These are phyloP conservation scores for Nannochloris sp. DNA, from an alignment of 139 green algal genomes.

Conservation along the genomic window DNA sequence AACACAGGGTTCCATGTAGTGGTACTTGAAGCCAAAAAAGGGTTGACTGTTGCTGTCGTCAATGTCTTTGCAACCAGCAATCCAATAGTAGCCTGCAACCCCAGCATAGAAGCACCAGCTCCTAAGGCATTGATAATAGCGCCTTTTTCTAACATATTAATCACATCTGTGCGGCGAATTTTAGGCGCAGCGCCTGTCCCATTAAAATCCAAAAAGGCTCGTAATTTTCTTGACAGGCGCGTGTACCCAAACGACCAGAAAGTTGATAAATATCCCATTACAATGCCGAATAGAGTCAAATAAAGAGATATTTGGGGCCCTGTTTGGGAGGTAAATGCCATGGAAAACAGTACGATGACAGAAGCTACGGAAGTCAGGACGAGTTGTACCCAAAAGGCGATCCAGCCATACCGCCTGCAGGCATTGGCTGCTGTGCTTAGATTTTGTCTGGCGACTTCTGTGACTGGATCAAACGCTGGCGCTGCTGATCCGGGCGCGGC, in stretches of 20 bases:
- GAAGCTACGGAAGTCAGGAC: slow-evolving; percentile 76
- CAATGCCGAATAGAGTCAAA: slow-evolving; percentile 85
- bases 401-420: slow-evolving; percentile 65
- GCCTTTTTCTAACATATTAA: slow-evolving; percentile 56
- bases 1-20: slow-evolving; percentile 89
- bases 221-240: slow-evolving; percentile 56
- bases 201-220: slow-evolving; percentile 56
- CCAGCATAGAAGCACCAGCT: slow-evolving; percentile 56
- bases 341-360: slow-evolving; percentile 92
- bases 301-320: slow-evolving; percentile 76
- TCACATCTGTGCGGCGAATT: slow-evolving; percentile 44
- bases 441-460: slow-evolving; percentile 34
- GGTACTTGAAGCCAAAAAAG: slow-evolving; percentile 63
- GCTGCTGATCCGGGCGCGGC: too few species aligned
- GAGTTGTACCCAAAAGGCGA: slow-evolving; percentile 94
- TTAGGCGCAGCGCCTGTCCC: slow-evolving; percentile 19
- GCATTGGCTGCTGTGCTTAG: slow-evolving; percentile 29
- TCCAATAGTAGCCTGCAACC: slow-evolving; percentile 74
- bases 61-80: slow-evolving; percentile 97
- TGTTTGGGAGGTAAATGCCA: slow-evolving; percentile 82
- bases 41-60: slow-evolving; percentile 79
- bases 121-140: slow-evolving; percentile 75
- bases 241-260: slow-evolving; percentile 89
- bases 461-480: too few species aligned
- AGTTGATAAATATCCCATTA: slow-evolving; percentile 81